Conservation (phyloP, 768 basidiomycete genomes). For the Hortiboletus campestris region DNA sequence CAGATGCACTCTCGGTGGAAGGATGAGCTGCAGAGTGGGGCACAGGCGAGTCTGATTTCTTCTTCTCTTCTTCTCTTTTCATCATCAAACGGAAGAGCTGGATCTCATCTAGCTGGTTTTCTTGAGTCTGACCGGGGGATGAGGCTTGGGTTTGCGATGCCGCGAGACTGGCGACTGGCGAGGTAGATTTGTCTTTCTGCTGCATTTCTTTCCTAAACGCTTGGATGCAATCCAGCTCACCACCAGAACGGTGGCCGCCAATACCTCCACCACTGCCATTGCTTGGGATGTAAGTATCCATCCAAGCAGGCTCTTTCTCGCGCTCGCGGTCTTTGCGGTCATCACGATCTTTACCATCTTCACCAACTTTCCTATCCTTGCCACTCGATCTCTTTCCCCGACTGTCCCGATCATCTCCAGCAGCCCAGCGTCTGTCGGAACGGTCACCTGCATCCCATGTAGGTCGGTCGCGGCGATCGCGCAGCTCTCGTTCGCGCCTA, state of each 20-base stretch:
- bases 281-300: slow-evolving; percentile 81
- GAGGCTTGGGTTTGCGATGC: slow-evolving; percentile 21
- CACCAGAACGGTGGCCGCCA: slow-evolving; percentile 56
- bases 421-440: slow-evolving; percentile 49
- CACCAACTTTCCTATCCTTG: slow-evolving; percentile 55
- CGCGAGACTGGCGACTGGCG: slow-evolving; percentile 11
- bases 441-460: slow-evolving; percentile 54
- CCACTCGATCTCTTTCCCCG: slow-evolving; percentile 58
- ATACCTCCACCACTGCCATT: slow-evolving; percentile 58
- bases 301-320: slow-evolving; percentile 91
- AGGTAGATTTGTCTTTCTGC: slow-evolving; percentile 61
- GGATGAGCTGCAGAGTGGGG: not conserved
- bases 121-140: slow-evolving; percentile 16
- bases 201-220: slow-evolving; percentile 86
- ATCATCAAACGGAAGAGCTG: slow-evolving; percentile 81
- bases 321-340: slow-evolving; percentile 51
- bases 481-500: slow-evolving; percentile 47
- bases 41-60: slow-evolving; percentile 30
- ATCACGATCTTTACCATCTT: slow-evolving; percentile 50
- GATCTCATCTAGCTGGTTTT: slow-evolving; percentile 70
- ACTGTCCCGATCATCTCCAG: slow-evolving; percentile 66
- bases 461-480: slow-evolving; percentile 45
- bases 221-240: slow-evolving; percentile 80
- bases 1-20: slow-evolving; percentile 13
- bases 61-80: slow-evolving; percentile 68